Evolutionary conservation across 1,139 yeast genomes (phyloP), one percentile per base, ranked within the genome.

Genomic region (Geotrichum fermentans): DNA sequence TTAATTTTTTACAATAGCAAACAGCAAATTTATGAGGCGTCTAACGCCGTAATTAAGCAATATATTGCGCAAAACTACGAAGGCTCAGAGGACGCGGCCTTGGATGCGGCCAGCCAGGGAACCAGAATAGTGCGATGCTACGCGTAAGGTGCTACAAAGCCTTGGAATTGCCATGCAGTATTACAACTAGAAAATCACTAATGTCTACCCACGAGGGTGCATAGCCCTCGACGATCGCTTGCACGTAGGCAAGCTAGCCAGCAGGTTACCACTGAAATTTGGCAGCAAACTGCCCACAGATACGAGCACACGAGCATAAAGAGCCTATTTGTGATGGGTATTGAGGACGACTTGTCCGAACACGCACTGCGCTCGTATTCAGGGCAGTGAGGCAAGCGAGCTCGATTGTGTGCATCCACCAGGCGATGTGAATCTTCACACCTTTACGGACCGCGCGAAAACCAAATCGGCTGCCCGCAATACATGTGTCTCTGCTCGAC

Each of bases 321-420:
- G 39, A 73, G 88, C 0, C 74, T 87, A 45, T 85, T 86, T 62
- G 63, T 87, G n/a, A 83, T 82, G 66, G 95, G 95, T 0, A 70
- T 85, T 22, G 78, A 74, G 43, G 77, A 77, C 14, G 79, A 77
- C n/a, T 61, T 81, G n/a, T 81, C 90, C 0, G 88, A 81, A 55
- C 80, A 79, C 58, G 66, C 69, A 38, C 66, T 86, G 13, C 65
- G 78, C 10, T 77, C 76, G 8, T 72, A 66, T 58, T 80, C 79
- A 49, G 68, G 68, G 22, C 56, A 61, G 26, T 66, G 54, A 50
- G 82, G 0, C 68, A 69, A 29, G 56, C 80, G 8, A 68, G 71
- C 56, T 82, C 14, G 73, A 75, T 53, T 65, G 78, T 7, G 61
- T 66, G 83, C n/a, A 73, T 78, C 24, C 87, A 81, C 55, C 70